Evolutionary conservation across 169 alveolate genomes (phyloP).

Genomic region (Cystoisospora suis): DNA sequence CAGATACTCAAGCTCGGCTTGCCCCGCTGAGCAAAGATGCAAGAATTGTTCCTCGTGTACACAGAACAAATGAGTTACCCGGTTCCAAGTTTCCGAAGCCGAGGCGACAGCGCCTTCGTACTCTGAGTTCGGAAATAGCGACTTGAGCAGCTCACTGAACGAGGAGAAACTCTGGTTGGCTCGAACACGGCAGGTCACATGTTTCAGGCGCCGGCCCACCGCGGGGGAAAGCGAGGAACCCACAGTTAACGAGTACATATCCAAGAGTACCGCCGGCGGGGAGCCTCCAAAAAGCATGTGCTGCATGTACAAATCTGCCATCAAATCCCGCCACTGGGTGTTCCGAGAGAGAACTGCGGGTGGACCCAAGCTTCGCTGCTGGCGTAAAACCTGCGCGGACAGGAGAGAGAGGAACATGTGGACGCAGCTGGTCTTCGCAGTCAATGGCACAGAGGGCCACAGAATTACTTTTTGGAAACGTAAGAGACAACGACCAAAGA

Average conservation of each 20-base stretch:
- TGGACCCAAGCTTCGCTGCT: background rate
- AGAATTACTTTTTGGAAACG: no score
- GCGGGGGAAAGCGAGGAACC: background rate
- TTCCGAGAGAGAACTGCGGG: background rate
- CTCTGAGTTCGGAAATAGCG: background rate
- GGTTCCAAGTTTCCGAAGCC: background rate
- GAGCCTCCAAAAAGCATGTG: background rate
- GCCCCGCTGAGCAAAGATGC: constrained; percentile 11
- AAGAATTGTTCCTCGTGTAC: background rate
- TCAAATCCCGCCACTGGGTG: background rate
- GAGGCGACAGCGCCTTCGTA: background rate
- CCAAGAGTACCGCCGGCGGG: background rate
- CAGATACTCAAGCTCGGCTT: background rate
- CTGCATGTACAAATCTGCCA: constrained; percentile 23
- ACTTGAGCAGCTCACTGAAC: background rate
- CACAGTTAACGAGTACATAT: background rate
- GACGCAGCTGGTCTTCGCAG: no score
- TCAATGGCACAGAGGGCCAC: no score
- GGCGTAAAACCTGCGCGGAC: background rate
- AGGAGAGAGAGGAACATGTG: background rate
- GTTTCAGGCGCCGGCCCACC: background rate
- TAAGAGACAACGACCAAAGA: no score
- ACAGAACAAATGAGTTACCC: background rate
- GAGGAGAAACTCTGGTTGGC: background rate
- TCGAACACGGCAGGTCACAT: background rate